Evolutionary conservation across 1,139 yeast genomes (phyloP), one percentile per base, ranked within the genome.

Genomic region (Zygoascus sp.): DNA sequence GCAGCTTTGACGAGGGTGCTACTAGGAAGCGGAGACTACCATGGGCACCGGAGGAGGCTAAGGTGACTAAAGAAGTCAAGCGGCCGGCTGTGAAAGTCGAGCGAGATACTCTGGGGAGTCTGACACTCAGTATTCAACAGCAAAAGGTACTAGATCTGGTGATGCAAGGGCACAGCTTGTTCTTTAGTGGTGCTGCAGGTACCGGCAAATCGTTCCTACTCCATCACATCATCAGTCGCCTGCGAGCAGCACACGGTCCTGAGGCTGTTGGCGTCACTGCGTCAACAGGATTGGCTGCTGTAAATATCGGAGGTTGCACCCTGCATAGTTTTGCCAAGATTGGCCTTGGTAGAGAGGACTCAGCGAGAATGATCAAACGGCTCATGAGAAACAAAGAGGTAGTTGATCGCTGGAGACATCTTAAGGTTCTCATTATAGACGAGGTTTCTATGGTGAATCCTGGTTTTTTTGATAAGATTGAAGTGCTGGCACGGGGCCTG

Each of bases 111-210:
- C 4, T 16, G 16, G 15, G 32, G 11, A 13, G 32, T 15, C 22
- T 22, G 25, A 20, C 15, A 17, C 53, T 54, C 22, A 48, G 50
- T 28, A 44, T 46, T 13, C 57, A 52, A 32, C 58, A 55, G 46
- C 27, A 28, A 20, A 19, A 25, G 9, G 51, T 55, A 2, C 34
- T 46, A 10, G 21, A 46, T 5, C 21, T 42, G 9, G 59, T 46
- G 11, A 19, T 45, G 36, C 20, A 25, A 10, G 60, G 60, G 1
- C 32, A 49, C 17, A 56, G 46, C 34, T n/a, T 58, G 42, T 90
- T 90, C 62, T 89, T 83, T 61, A 89, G 97, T 0, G 97, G 97
- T 44, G 86, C 96, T 30, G 97, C 97, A 0, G 97, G 97, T 58
- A 89, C 97, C 0, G 97, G 97, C 58, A 90, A 90, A 63, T 88